Evolutionary conservation across 129 eudicot genomes (phyloP).

Genomic region (Mikania micrantha): DNA sequence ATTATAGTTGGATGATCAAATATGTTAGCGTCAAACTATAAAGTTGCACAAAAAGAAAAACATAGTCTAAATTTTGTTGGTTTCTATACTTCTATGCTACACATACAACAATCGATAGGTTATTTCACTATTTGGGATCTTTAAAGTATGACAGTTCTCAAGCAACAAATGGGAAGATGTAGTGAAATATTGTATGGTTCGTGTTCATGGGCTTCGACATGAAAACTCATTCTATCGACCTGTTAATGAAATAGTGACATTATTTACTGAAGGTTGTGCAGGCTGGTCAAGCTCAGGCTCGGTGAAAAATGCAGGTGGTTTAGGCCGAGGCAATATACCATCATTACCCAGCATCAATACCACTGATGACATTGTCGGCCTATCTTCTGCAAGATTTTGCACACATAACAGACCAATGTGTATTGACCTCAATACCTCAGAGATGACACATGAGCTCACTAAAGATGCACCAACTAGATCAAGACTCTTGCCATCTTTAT

Average conservation of each 20-base stretch:
- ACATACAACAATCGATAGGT: too few species aligned
- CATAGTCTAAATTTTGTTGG: too few species aligned
- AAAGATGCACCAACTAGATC: constrained; percentile 7
- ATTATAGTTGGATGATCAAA: too few species aligned
- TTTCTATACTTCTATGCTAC: too few species aligned
- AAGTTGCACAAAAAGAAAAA: too few species aligned
- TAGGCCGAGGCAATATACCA: constrained; percentile 18
- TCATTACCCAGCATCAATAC: constrained; percentile 23
- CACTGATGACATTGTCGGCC: constrained; percentile 30
- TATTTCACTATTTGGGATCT: background rate
- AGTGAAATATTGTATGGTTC: too few species aligned
- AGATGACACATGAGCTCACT: background rate
- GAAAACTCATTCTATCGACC: constrained; percentile 7
- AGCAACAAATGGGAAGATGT: background rate
- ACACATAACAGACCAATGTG: constrained; percentile 30
- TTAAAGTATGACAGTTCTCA: background rate
- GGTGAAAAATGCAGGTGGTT: constrained; percentile 28
- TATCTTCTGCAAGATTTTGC: constrained; percentile 30
- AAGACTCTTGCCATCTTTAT: constrained; percentile 15
- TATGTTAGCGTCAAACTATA: too few species aligned
- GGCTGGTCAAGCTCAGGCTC: background rate
- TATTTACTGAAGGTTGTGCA: background rate
- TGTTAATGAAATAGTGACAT: background rate
- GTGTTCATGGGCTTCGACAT: background rate
- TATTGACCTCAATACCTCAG: constrained; percentile 18